Evolutionary conservation across 2,329 filamentous ascomycete genomes (phyloP), one percentile per base, ranked within the genome.

Genomic region (Aspergillus pseudotamarii): DNA sequence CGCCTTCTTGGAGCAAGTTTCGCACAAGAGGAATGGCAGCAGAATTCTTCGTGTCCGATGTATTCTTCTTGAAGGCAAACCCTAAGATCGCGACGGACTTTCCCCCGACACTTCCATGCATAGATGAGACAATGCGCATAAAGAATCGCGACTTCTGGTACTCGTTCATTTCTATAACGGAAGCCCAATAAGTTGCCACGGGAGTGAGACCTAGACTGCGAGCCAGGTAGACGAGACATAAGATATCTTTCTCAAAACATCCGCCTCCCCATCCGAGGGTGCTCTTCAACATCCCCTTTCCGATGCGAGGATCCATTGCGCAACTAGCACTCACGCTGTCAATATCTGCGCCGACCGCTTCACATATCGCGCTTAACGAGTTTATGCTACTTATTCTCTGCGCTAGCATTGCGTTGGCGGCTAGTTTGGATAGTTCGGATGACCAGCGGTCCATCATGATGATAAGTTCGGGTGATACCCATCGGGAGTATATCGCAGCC

Each of bases 381-480:
- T 94, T 94, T 78, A 94, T 92, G 77, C 88, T 91, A 72, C 88
- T 91, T 69, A 94, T 90, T 58, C 91, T 85, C 79, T 94, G 91
- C 1, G 91, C 91, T 14, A 94, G 83, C 85, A 94, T 88, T 2
- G 90, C 89, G 76, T 94, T 94, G 61, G 91, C 89, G 0, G 89
- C 91, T 0, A 94, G 84, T 79, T 94, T 94, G 58, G 90, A 84
- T 34, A 94, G 82, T 77, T 94, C 91, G 0, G 91, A 91, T 1
- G 90, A 92, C 86, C 88, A 93, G 0, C 90, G 82, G 69, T 93
- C 91, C 71, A 89, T 90, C 21, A 86, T 90, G 60, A 93, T 80
- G 71, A 94, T 92, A 63, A 85, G 85, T 21, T 84, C 80, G 26
- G 82, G 82, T 5, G 88, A 85, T 16, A 94, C 87, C 91, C 91